Evolutionary conservation across 139 green algal species (phyloP), one percentile per base, ranked within the genome.

Genomic region (Tetratostichococcus sp.): DNA sequence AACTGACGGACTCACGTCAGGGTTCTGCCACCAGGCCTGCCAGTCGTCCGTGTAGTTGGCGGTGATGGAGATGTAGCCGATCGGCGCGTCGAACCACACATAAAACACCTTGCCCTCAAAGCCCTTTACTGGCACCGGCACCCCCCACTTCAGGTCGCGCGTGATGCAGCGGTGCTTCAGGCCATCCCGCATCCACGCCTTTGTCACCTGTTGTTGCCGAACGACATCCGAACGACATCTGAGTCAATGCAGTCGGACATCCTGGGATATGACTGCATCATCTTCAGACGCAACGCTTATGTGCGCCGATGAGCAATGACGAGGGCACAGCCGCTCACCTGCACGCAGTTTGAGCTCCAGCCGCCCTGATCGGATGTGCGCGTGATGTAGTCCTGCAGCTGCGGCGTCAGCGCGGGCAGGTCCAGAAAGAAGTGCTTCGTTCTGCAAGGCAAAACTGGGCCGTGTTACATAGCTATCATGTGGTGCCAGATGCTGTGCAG

Each of bases 31-130:
- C 94, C 94, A 98, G 3, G 66, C 67, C 67, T 75, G 62, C 94
- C 94, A 98, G 68, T 93, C 78, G 25, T 83, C 71, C 26, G 89
- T 93, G 84, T 97, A 97, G 77, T 88, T 89, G 73, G 94, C 95
- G 2, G 95, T 98, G 89, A 98, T 98, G 77, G 86, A 94, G 80
- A 98, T 93, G 88, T 98, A 98, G 59, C 95, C 95, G 26, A 98
- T 97, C 67, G 95, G 95, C 6, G 95, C 95, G 70, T 98, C 95
- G 85, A 98, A 98, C 95, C 95, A 98, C 25, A 98, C 95, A 77
- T 98, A 98, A 77, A 98, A 98, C 11, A 95, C 86, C 87, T 97
- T 97, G 80, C 97, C 86, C 74, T 91, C 76, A 77, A 88, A 97
- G 33, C 93, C 94, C 14, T 90, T 77, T 65, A 90, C 80, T 0